A percentile compares a stretch with the other conserved stretches of the same genome.
phyloP scores from a whole-genome alignment of 2,329 filamentous ascomycete species.

The Geosmithia putterillii region DNA sequence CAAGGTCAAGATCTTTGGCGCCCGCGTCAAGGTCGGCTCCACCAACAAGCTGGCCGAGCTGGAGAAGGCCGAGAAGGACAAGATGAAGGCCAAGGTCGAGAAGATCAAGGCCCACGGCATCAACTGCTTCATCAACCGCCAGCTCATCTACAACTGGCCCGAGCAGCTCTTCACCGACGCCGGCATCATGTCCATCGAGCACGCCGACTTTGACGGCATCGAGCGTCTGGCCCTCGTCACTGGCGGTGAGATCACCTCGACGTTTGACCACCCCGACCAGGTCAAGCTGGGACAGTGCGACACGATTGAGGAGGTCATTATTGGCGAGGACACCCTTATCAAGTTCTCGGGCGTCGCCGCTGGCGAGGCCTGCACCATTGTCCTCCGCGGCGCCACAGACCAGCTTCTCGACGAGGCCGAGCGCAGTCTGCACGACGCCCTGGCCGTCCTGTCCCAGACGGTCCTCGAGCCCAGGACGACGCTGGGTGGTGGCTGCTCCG shows the following conservation, averaged over 20 bases:
- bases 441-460: slow-evolving; percentile 93
- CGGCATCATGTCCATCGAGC: slow-evolving; percentile 96
- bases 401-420: slow-evolving; percentile 96
- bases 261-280: slow-evolving; percentile 94
- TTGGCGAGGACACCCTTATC: slow-evolving; percentile 94
- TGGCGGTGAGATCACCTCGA: slow-evolving; percentile 92
- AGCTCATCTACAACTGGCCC: slow-evolving; percentile 99
- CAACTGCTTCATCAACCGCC: slow-evolving; percentile 99
- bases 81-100: slow-evolving; percentile 99
- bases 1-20: slow-evolving; percentile 99
- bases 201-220: slow-evolving; percentile 97
- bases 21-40: slow-evolving; percentile 88
- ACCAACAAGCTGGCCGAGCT: slow-evolving; percentile 97
- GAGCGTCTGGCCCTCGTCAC: slow-evolving; percentile 91
- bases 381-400: slow-evolving; percentile 89
- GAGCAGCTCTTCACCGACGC: slow-evolving; percentile 97
- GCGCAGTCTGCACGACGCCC: slow-evolving; percentile 86
- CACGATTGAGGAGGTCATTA: slow-evolving; percentile 93
- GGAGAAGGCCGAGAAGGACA: slow-evolving; percentile 95
- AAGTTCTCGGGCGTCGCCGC: slow-evolving; percentile 94
- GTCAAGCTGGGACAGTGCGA: slow-evolving; percentile 95
- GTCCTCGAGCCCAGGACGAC: slow-evolving; percentile 90
- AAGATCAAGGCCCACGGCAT: slow-evolving; percentile 98
- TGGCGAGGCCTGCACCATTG: slow-evolving; percentile 90
- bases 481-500: slow-evolving; percentile 86